Evolutionary conservation across 805 yeast genomes (phyloP).

Genomic region (Suhomyces pyralidae): DNA sequence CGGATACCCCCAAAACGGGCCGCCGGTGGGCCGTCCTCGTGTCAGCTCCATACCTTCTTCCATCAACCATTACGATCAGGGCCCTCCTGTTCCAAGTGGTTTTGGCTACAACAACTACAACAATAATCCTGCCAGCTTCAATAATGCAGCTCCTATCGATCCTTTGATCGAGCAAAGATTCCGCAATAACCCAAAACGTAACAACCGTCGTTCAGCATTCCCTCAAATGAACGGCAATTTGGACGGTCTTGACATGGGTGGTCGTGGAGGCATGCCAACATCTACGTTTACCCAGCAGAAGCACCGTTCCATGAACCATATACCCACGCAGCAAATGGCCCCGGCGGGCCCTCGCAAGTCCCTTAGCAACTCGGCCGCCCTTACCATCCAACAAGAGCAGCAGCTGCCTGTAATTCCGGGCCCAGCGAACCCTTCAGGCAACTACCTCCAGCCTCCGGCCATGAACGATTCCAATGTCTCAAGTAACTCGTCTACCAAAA

Average conservation of each 20-base stretch:
- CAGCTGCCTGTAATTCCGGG: neutral
- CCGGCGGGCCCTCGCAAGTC: neutral
- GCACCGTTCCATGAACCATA: slow-evolving; percentile 9
- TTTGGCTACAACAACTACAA: neutral
- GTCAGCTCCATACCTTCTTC: slow-evolving; percentile 14
- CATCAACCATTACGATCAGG: slow-evolving; percentile 12
- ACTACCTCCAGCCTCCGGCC: slow-evolving; percentile 6
- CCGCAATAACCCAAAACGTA: slow-evolving; percentile 24
- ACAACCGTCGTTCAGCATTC: slow-evolving; percentile 35
- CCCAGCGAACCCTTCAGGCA: neutral
- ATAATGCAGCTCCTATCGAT: slow-evolving; percentile 24
- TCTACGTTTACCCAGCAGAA: slow-evolving; percentile 13
- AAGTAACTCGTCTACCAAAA: slow-evolving; percentile 10
- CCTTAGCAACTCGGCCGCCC: neutral
- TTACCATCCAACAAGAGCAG: neutral
- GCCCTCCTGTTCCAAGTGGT: neutral
- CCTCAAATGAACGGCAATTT: slow-evolving; percentile 30
- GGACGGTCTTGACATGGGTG: slow-evolving; percentile 39
- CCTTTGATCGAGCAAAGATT: slow-evolving; percentile 24
- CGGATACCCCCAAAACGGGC: slow-evolving; percentile 15
- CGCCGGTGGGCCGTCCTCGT: slow-evolving; percentile 6
- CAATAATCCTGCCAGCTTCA: slow-evolving; percentile 9
- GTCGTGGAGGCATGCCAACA: slow-evolving; percentile 49
- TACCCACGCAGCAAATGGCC: neutral
- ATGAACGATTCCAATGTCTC: slow-evolving; percentile 6